These are phyloP conservation scores for Cyberlindnera euphorbiiphila DNA, from an alignment of 805 yeast genomes.

Conservation along the genomic window DNA sequence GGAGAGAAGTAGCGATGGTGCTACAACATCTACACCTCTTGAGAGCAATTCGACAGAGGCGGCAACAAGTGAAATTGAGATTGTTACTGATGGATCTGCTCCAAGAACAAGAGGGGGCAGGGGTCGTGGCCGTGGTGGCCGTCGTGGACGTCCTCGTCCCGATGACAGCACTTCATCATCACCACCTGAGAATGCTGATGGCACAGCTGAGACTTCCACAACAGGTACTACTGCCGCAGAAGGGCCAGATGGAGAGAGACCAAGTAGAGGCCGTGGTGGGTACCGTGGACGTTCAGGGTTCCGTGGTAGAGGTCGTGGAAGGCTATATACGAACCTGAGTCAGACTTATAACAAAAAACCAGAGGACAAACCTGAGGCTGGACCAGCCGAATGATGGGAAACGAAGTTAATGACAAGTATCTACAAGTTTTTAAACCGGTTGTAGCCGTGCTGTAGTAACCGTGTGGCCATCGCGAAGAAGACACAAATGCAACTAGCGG, in stretches of 20 bases:
- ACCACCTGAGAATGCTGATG: neutral
- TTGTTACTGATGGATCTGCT: too few species aligned
- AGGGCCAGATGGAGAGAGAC: neutral
- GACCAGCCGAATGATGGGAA: slow-evolving; percentile 1
- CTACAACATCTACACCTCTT: too few species aligned
- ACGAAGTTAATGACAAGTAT: slow-evolving; percentile 4
- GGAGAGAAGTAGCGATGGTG: neutral
- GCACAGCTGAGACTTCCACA: neutral
- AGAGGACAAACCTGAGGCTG: slow-evolving; percentile 1
- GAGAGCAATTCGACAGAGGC: too few species aligned
- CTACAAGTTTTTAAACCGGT: neutral
- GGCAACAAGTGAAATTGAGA: neutral
- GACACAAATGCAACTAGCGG: too few species aligned
- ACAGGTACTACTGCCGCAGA: too few species aligned
- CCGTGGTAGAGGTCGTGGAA: slow-evolving; percentile 1
- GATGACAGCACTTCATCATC: neutral
- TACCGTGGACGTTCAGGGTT: slow-evolving; percentile 6
- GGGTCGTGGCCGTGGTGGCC: slow-evolving; percentile 1
- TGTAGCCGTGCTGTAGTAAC: too few species aligned
- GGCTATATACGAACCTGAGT: slow-evolving; percentile 5
- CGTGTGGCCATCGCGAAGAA: too few species aligned
- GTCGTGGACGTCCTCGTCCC: slow-evolving; percentile 4
- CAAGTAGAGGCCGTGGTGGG: slow-evolving; percentile 9
- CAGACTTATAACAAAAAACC: slow-evolving; percentile 10
- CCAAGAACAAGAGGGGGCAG: neutral